Conservation (phyloP, 2,329 filamentous ascomycete species). For the Calycina herbarum region DNA sequence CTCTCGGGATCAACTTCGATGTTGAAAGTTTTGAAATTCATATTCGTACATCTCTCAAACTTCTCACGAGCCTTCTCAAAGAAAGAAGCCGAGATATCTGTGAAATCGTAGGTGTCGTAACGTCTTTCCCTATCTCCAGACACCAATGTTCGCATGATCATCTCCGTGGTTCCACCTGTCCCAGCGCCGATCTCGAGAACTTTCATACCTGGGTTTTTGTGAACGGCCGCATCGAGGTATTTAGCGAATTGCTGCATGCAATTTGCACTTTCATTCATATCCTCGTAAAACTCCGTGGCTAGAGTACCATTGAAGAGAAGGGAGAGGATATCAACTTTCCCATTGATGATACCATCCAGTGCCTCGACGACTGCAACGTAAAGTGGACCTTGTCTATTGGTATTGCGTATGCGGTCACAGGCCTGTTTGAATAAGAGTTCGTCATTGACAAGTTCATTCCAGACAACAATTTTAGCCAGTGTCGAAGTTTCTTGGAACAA, state of each 20-base stretch:
- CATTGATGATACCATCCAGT: background rate
- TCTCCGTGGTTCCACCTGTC: background rate
- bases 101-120: slow-evolving; percentile 13
- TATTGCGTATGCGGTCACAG: background rate
- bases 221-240: slow-evolving; percentile 13
- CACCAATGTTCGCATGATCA: background rate
- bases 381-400: background rate
- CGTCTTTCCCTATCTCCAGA: background rate
- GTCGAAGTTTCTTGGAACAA: background rate
- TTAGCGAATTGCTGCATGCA: background rate
- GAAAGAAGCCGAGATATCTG: background rate
- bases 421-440: background rate
- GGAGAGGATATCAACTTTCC: background rate
- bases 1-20: slow-evolving; percentile 4
- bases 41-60: background rate
- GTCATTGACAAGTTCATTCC: background rate
- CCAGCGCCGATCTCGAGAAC: slow-evolving; percentile 29
- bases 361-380: background rate
- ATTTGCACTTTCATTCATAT: background rate
- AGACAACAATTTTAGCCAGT: background rate
- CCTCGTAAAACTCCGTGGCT: background rate
- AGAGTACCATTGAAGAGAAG: slow-evolving; percentile 1
- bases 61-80: slow-evolving; percentile 2
- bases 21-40: slow-evolving; percentile 7
- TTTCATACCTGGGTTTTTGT: slow-evolving; percentile 26